Percentiles rank a stretch among this genome's conserved stretches.
phyloP scores from a whole-genome alignment of 805 yeast species.

The Dipodascus albidus region DNA sequence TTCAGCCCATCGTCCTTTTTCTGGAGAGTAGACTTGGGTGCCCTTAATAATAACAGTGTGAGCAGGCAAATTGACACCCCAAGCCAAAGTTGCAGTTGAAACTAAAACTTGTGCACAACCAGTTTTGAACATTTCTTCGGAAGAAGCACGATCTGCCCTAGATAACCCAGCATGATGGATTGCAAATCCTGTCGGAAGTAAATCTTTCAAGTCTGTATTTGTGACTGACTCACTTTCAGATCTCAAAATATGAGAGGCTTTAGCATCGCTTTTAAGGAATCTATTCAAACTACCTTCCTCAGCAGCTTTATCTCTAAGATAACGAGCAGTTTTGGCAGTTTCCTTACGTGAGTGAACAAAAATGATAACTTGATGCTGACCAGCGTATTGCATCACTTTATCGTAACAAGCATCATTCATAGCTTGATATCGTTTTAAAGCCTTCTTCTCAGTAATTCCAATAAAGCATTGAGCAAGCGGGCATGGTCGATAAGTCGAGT shows the following conservation, averaged over 20 bases:
- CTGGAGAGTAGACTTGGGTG: conserved; percentile 88
- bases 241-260: conserved; percentile 53
- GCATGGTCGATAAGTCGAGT: conserved; percentile 78
- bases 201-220: conserved; percentile 42
- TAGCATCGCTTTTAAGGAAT: conserved; percentile 36
- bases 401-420: conserved; percentile 89
- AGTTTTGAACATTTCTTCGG: conserved; percentile 82
- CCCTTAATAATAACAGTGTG: conserved; percentile 91
- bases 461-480: conserved; percentile 82
- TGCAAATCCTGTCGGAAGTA: conserved; percentile 67
- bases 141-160: conserved; percentile 57
- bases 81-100: conserved; percentile 87
- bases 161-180: conserved; percentile 87
- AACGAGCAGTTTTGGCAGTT: conserved; percentile 72
- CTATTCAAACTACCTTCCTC: conserved; percentile 41
- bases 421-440: conserved; percentile 65
- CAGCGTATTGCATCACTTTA: conserved; percentile 50
- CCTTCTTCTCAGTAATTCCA: conserved; percentile 76
- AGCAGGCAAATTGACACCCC: conserved; percentile 96
- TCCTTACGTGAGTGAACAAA: conserved; percentile 94
- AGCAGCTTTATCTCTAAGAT: conserved; percentile 48
- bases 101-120: conserved; percentile 77
- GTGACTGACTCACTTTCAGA: conserved; percentile 49
- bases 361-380: conserved; percentile 69
- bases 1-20: conserved; percentile 78